A percentile compares a stretch with the other conserved stretches of the same genome.
Evolutionary conservation across 1,284 basidiomycete genomes (phyloP).

Genomic region (Marasmius fiardii): DNA sequence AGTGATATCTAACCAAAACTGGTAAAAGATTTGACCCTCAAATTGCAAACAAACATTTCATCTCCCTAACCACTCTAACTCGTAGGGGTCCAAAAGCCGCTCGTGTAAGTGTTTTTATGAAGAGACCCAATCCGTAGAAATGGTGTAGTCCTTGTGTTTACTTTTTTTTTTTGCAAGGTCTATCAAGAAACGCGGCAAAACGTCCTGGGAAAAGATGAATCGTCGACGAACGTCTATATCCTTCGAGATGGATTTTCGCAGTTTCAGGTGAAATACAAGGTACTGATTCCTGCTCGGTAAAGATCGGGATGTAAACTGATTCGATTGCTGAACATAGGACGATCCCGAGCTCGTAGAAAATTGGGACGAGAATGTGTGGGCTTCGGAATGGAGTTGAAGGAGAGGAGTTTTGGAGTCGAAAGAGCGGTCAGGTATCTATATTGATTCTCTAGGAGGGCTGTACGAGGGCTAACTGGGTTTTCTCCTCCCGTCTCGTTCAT

Average conservation of each 20-base stretch:
- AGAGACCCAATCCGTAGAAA: no score
- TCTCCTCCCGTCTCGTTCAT: neutral
- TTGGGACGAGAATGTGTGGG: constrained; percentile 65
- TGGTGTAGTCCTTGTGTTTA: no score
- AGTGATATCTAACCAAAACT: neutral
- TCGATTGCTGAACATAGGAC: constrained; percentile 35
- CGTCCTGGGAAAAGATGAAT: constrained; percentile 31
- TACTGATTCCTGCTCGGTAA: constrained; percentile 21
- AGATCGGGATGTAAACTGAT: neutral
- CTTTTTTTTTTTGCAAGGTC: constrained; percentile 37
- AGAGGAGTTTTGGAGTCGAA: no score
- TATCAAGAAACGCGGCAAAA: constrained; percentile 59
- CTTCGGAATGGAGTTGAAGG: constrained; percentile 34
- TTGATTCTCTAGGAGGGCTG: no score
- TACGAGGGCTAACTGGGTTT: no score
- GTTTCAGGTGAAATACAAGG: constrained; percentile 70
- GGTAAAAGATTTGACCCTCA: neutral
- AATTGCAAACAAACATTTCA: no score
- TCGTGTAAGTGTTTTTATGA: constrained; percentile 38
- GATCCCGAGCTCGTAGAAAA: constrained; percentile 72
- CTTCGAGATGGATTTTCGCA: constrained; percentile 67
- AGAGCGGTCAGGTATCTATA: constrained; percentile 6
- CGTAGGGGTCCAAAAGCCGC: constrained; percentile 73
- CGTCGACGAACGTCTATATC: constrained; percentile 54
- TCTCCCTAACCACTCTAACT: no score